These are phyloP conservation scores for Thalassia testudinum DNA, from an alignment of 116 monocot species.

Conservation along the genomic window DNA sequence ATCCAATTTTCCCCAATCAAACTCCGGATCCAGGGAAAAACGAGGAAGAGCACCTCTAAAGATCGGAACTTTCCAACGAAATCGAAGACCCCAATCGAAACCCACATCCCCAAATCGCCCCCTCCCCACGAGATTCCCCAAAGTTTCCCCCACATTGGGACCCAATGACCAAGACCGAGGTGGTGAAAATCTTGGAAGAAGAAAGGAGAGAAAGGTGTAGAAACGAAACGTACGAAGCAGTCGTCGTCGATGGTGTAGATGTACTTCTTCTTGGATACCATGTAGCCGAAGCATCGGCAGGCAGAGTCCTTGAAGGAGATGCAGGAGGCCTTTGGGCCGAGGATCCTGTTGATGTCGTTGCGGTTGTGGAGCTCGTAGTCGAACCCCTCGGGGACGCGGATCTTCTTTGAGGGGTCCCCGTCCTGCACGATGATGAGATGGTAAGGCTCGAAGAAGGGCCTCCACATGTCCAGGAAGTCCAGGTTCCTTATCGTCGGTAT, in stretches of 20 bases:
- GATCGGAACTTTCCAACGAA: too few species aligned
- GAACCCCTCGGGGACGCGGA: slow-evolving; percentile 79
- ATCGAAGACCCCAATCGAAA: too few species aligned
- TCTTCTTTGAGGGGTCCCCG: slow-evolving; percentile 59
- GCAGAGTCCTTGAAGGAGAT: slow-evolving; percentile 97
- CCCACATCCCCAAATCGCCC: too few species aligned
- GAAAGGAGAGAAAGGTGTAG: too few species aligned
- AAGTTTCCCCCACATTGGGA: too few species aligned
- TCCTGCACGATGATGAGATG: slow-evolving; percentile 94
- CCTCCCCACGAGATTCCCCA: too few species aligned
- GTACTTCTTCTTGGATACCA: slow-evolving; percentile 95
- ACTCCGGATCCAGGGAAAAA: too few species aligned
- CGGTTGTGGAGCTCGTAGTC: slow-evolving; percentile 93
- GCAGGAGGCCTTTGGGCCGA: slow-evolving; percentile 73
- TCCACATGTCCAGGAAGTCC: slow-evolving; percentile 70
- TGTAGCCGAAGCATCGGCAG: slow-evolving; percentile 80
- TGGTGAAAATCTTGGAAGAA: too few species aligned
- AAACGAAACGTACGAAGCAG: slow-evolving; percentile 42
- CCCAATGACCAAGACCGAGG: too few species aligned
- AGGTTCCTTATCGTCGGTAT: slow-evolving; percentile 73
- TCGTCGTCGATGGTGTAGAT: slow-evolving; percentile 91
- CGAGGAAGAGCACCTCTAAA: too few species aligned
- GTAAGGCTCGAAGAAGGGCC: slow-evolving; percentile 64
- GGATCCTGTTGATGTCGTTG: slow-evolving; percentile 77
- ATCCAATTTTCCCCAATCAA: too few species aligned